Evolutionary conservation across 1,284 basidiomycete genomes (phyloP), one percentile per base, ranked within the genome.

Genomic region (Tetrapyrgos nigripes): DNA sequence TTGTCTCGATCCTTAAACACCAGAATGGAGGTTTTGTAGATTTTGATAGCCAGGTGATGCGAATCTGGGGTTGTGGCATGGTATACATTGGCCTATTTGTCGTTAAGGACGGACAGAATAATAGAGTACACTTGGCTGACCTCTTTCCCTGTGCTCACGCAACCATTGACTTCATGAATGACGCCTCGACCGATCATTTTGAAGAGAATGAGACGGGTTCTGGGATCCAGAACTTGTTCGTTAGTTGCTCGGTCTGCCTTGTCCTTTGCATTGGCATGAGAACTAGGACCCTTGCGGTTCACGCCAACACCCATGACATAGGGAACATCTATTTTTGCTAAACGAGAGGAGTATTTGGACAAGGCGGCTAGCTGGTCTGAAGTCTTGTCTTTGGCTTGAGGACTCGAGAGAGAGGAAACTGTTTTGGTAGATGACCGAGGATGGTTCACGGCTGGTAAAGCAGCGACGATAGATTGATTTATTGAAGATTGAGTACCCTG

Each of bases 11-110:
- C 94, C 73, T 98, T 97, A 83, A 99, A 99, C 9, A 96, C 84
- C 8, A 99, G 86, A 64, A 99, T 99, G 27, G 94, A 97, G 0
- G 97, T 99, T 73, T 99, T 97, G 82, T 97, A 99, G 65, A 99
- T 97, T 76, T 99, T 99, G 62, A 99, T 83, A 0, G 97, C 96
- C 31, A 96, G 77, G 72, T 91, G 92, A 17, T 75, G 74, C 17
- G 76, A 75, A 10, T 84, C 81, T 0, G 88, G 85, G 0, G 89
- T 86, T 44, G 89, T 71, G 0, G 94, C 93, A 70, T 96, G 94
- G 70, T 97, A 97, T 8, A 97, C 95, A 65, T 97, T 97, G 2
- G 95, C 95, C 94, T 96, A 62, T 23, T 21, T 44, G 52, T 53
- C 31, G 46, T 62, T 31, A n/a, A 50, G 40, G 50, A 50, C 45